Evolutionary conservation across 192 early-diverging fungal species (phyloP), one percentile per base, ranked within the genome.

Genomic region (Funneliformis mosseae): DNA sequence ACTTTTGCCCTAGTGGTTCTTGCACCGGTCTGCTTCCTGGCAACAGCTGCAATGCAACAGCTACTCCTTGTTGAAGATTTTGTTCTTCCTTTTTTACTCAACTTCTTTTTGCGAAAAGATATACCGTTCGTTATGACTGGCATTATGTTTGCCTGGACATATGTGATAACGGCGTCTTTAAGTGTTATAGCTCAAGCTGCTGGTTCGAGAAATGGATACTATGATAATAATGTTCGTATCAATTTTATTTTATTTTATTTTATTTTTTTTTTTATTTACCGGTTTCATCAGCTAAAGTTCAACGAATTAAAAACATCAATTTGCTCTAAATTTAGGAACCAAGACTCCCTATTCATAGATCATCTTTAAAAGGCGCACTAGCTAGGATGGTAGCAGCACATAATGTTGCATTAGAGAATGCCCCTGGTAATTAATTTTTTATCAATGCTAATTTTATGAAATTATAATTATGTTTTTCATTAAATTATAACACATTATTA

Each of bases 331-430:
- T 11, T 27, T 78, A 79, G 77, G 77, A 70, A 69, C 77, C 77
- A 38, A 43, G 77, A 41, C 5, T 41, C n/a, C n/a, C n/a, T n/a
- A n/a, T n/a, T 46, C 64, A 79, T 50, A 69, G 41, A 43, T 9
- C 41, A 33, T 46, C 7, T 16, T 18, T 79, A 66, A 43, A 27
- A 33, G 77, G 77, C 11, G 27, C 77, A 67, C 69, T 79, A 16
- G 45, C 39, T 39, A 79, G 77, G 41, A 66, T 79, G 21, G 33
- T 70, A 39, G 77, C 45, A 1, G 64, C 77, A 69, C 66, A 69
- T 50, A 45, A 79, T 23, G 66, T 79, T 25, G 77, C 77, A 39
- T 69, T 79, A 38, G 77, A 79, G 41, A 69, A 60, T 59, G 63
- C 60, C 21, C 77, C 77, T 18, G 77, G 77, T 79, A 79, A 3